Evolutionary conservation across 208 protist species (phyloP).

Genomic region (Acanthamoeba rhysodes): DNA sequence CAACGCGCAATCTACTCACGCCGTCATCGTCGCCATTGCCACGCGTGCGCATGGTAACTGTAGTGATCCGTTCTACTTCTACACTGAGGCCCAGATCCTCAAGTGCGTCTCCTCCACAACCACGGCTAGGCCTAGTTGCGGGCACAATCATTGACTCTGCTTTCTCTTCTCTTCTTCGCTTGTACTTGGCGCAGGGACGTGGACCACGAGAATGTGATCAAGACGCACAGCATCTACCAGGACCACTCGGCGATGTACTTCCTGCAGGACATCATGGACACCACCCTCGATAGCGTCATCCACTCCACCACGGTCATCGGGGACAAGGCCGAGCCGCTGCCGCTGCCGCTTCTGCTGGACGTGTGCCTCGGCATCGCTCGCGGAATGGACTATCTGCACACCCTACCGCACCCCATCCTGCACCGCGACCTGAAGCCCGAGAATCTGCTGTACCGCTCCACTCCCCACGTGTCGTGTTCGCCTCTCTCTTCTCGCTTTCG

Average conservation of each 20-base stretch:
- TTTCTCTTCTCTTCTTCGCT: neutral
- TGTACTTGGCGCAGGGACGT: neutral
- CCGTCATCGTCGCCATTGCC: neutral
- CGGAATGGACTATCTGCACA: constrained; percentile 5
- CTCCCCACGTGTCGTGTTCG: neutral
- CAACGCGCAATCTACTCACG: neutral
- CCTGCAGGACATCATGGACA: constrained; percentile 42
- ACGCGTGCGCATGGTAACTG: neutral
- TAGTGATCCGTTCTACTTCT: constrained; percentile 35
- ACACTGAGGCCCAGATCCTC: constrained; percentile 15
- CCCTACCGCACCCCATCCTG: neutral
- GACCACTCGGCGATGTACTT: neutral
- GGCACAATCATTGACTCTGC: neutral
- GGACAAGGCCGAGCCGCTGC: neutral
- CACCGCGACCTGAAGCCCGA: constrained; percentile 22
- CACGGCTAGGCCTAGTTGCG: neutral
- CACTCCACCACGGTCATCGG: neutral
- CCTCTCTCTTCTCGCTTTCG: neutral
- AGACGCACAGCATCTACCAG: constrained; percentile 26
- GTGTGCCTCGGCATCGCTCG: neutral
- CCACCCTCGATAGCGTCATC: neutral
- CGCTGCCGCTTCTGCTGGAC: neutral
- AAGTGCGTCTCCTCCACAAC: neutral
- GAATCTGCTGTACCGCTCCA: neutral
- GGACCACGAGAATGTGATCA: constrained; percentile 17